Evolutionary conservation across 805 yeast genomes (phyloP).

Genomic region (Metschnikowia koreensis): DNA sequence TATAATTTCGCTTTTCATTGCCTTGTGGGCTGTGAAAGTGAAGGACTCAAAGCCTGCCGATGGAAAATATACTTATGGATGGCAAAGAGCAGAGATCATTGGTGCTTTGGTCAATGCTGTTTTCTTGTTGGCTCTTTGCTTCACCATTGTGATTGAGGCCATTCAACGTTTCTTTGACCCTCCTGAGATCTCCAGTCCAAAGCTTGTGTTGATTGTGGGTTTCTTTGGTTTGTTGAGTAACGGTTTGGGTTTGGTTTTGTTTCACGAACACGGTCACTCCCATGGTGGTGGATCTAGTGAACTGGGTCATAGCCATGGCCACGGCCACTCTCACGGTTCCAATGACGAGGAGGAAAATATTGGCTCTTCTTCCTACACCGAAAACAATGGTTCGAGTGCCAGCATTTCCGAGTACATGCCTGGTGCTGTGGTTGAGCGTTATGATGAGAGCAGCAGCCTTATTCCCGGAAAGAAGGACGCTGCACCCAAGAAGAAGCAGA

Average conservation of each 20-base stretch:
- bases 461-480: conserved; percentile 21
- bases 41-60: conserved; percentile 81
- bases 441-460: conserved; percentile 39
- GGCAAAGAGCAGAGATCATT: conserved; percentile 96
- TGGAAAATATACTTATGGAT: conserved; percentile 90
- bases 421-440: conserved; percentile 43
- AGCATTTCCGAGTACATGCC: conserved; percentile 44
- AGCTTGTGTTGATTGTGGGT: conserved; percentile 79
- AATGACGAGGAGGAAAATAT: conserved; percentile 16
- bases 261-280: conserved; percentile 68
- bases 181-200: conserved; percentile 76
- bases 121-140: conserved; percentile 85
- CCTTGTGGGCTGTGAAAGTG: conserved; percentile 94
- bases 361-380: conserved; percentile 9
- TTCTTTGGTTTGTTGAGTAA: conserved; percentile 79
- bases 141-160: conserved; percentile 90
- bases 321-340: conserved; percentile 42
- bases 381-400: conserved; percentile 24
- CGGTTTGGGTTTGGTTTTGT: conserved; percentile 75
- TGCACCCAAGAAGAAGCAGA: conserved; percentile 25
- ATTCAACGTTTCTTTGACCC: conserved; percentile 84
- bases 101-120: conserved; percentile 96
- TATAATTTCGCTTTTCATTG: conserved; percentile 82
- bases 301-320: conserved; percentile 24
- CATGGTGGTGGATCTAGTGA: conserved; percentile 22